These are phyloP conservation scores for Hanseniaspora osmophila DNA, from an alignment of 805 yeast species.

Conservation along the genomic window DNA sequence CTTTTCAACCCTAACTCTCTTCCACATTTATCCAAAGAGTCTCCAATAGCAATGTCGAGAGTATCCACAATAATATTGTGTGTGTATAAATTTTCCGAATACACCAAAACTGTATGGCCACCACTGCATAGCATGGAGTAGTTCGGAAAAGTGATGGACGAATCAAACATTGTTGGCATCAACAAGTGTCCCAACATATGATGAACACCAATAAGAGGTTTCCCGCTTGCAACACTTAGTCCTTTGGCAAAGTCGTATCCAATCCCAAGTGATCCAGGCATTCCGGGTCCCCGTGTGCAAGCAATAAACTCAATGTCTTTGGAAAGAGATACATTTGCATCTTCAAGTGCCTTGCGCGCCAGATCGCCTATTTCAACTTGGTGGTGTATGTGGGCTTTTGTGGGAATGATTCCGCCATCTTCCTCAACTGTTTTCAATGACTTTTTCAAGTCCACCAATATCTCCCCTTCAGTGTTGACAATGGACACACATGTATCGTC, in stretches of 20 bases:
- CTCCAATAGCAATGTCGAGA: constrained; percentile 83
- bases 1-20: constrained; percentile 70
- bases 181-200: constrained; percentile 92
- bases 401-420: constrained; percentile 80
- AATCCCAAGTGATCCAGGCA: constrained; percentile 76
- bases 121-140: constrained; percentile 75
- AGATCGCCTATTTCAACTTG: constrained; percentile 40
- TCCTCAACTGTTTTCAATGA: constrained; percentile 48
- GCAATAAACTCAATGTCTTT: constrained; percentile 57
- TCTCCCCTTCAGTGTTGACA: constrained; percentile 28
- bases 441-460: constrained; percentile 40
- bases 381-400: constrained; percentile 72
- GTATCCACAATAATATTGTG: constrained; percentile 70
- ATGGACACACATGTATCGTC: constrained; percentile 89
- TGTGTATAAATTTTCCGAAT: constrained; percentile 40
- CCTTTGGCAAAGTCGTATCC: constrained; percentile 83
- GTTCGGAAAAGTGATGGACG: constrained; percentile 42
- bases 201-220: constrained; percentile 79
- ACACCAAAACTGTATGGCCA: constrained; percentile 84
- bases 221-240: constrained; percentile 58
- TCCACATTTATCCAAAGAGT: constrained; percentile 85
- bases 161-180: constrained; percentile 41
- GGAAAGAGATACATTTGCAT: constrained; percentile 6
- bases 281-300: constrained; percentile 93
- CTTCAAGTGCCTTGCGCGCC: constrained; percentile 30